Evolutionary conservation across 192 early-diverging fungal genomes (phyloP), one percentile per base, ranked within the genome.

Genomic region (Coemansia umbellata): DNA sequence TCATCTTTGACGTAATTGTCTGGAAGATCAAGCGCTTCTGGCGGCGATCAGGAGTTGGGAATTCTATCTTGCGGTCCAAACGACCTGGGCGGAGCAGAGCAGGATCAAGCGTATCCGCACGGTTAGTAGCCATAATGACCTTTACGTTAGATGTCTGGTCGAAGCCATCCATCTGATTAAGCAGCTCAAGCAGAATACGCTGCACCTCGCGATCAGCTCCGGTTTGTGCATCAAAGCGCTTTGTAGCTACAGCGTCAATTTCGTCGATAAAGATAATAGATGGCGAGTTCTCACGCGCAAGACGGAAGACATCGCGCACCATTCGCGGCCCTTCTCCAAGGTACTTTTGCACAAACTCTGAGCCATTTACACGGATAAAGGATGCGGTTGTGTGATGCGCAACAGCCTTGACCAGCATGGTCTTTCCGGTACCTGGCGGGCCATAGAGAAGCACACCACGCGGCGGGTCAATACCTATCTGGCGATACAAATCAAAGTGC

Each of bases 131-230:
- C 96, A 99, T 97, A 48, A 99, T 99, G 19, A 97, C 96, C 81
- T 99, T 99, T 59, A 99, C 93, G 69, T 97, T 95, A 9, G 89
- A 90, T 11, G 93, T 91, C 65, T 94, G 92, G 66, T 99, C 97
- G 63, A 99, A 99, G 24, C 97, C 97, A 69, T 99, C 97, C 87
- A 99, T 93, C 74, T 99, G 97, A 79, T 96, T 99, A 57, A 99
- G 77, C 47, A 99, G 82, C 75, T 99, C 94, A 6, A 99, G 79
- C 31, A 99, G 78, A 60, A 95, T 96, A 75, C 96, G 87, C 70
- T 99, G 96, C 27, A 99, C 94, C 81, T 99, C 96, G 49, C 96
- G 88, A 75, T 99, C 96, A 0, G 93, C 96, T 37, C 96, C 96
- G 8, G 94, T 96, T 63, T 95, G 93, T 5, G 97, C 93, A 71